Conservation (phyloP, 2,329 filamentous ascomycete species). For the Aspergillus floridensis region DNA sequence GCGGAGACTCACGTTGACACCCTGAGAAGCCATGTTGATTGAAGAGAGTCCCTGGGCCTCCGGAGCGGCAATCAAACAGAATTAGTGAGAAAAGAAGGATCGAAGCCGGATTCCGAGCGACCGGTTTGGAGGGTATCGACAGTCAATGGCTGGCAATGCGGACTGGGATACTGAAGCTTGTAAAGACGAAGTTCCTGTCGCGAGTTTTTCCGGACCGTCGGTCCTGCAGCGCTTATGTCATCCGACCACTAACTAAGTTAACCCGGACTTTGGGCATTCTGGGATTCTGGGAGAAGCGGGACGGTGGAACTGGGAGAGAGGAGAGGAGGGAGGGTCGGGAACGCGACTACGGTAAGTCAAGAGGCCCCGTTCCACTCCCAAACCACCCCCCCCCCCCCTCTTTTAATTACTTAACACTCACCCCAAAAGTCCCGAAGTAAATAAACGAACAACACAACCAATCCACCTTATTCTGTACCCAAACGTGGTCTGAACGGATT, state of each 20-base stretch:
- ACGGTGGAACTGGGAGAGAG: slow-evolving; percentile 3
- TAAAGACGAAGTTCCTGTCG: slow-evolving; percentile 40
- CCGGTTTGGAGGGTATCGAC: slow-evolving; percentile 33
- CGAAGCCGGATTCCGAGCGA: slow-evolving; percentile 29
- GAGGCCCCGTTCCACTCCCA: too few relatives aligned
- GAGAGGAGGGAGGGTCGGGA: too few relatives aligned
- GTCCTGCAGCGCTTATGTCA: slow-evolving; percentile 40
- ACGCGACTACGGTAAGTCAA: neutral
- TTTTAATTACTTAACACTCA: neutral
- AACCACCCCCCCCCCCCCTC: neutral
- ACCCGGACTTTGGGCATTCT: slow-evolving; percentile 2
- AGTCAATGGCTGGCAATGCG: slow-evolving; percentile 39
- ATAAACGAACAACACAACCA: neutral
- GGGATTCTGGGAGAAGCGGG: slow-evolving; percentile 10
- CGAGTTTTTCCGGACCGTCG: slow-evolving; percentile 44
- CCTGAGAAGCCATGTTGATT: slow-evolving; percentile 62
- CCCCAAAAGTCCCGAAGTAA: neutral
- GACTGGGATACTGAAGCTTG: slow-evolving; percentile 24
- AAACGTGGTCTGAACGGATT: slow-evolving; percentile 1
- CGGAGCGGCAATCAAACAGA: slow-evolving; percentile 43
- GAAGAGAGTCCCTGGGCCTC: slow-evolving; percentile 37
- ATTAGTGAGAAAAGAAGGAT: slow-evolving; percentile 31
- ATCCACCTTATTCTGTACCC: neutral
- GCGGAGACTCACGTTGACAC: slow-evolving; percentile 60
- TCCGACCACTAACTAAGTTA: slow-evolving; percentile 18